Evolutionary conservation across 139 green algal genomes (phyloP).

Genomic region (Spirogloea muscicola): DNA sequence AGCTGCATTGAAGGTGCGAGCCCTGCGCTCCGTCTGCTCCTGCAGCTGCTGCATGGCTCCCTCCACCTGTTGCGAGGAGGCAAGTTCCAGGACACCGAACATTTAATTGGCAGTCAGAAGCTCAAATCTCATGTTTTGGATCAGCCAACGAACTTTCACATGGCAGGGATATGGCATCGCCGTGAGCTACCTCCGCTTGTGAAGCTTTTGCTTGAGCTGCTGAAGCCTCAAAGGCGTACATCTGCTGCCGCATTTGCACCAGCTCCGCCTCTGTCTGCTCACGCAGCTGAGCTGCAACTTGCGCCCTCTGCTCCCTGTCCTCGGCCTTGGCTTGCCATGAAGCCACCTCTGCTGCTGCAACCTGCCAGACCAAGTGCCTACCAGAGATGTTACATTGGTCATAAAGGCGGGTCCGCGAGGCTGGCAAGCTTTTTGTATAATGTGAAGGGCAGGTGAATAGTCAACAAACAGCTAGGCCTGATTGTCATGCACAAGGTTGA

Average conservation of each 20-base stretch:
- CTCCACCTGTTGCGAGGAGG: constrained; percentile 28
- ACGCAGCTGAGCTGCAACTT: background rate
- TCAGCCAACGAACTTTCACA: too few species aligned
- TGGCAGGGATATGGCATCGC: too few species aligned
- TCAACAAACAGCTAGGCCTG: too few species aligned
- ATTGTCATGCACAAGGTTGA: too few species aligned
- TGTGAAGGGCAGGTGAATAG: too few species aligned
- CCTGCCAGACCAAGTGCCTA: too few species aligned
- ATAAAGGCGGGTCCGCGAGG: too few species aligned
- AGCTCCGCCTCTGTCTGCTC: constrained; percentile 27
- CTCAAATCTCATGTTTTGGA: too few species aligned
- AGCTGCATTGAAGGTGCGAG: constrained; percentile 26
- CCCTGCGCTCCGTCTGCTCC: constrained; percentile 30
- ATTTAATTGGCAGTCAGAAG: too few species aligned
- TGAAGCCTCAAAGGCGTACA: constrained; percentile 4
- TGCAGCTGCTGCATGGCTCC: constrained; percentile 25
- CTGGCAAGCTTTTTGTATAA: too few species aligned
- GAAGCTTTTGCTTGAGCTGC: constrained; percentile 22
- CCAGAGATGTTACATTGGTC: too few species aligned
- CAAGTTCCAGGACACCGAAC: too few species aligned
- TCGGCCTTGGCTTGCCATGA: constrained; percentile 5
- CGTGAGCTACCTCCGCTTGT: constrained; percentile 14
- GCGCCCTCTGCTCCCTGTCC: background rate
- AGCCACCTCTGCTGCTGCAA: background rate
- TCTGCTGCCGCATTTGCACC: constrained; percentile 8